Conservation (phyloP, 345 rosid genomes). For the Salix caprea region DNA sequence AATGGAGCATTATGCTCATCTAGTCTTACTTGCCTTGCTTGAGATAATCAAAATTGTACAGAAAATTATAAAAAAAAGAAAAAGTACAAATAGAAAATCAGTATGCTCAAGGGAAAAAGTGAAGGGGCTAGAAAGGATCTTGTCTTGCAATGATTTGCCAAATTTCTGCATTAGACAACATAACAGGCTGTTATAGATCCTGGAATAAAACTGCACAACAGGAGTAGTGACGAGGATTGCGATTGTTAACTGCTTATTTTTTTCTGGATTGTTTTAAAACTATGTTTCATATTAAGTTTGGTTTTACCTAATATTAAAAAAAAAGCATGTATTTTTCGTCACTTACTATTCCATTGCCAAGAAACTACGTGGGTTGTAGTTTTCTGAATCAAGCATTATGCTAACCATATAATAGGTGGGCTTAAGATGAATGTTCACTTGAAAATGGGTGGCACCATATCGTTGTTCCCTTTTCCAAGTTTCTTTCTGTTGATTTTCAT, state of each 20-base stretch:
- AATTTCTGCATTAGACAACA: neutral
- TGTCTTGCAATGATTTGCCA: neutral
- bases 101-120: neutral
- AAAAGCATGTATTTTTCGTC: neutral
- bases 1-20: neutral
- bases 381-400: neutral
- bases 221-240: neutral
- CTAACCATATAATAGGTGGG: neutral
- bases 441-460: too few species aligned
- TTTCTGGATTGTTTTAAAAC: neutral
- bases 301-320: neutral
- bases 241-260: neutral
- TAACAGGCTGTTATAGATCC: neutral
- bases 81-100: too few species aligned
- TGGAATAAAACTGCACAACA: neutral
- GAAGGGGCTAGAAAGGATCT: neutral
- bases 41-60: neutral
- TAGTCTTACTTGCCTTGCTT: neutral
- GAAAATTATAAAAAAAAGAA: too few species aligned
- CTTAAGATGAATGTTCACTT: neutral
- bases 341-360: neutral
- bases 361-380: too few species aligned
- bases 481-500: neutral
- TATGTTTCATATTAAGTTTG: neutral
- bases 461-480: neutral